phyloP scores from a whole-genome alignment of 768 basidiomycete species.

The Tricholoma bakamatsutake region DNA sequence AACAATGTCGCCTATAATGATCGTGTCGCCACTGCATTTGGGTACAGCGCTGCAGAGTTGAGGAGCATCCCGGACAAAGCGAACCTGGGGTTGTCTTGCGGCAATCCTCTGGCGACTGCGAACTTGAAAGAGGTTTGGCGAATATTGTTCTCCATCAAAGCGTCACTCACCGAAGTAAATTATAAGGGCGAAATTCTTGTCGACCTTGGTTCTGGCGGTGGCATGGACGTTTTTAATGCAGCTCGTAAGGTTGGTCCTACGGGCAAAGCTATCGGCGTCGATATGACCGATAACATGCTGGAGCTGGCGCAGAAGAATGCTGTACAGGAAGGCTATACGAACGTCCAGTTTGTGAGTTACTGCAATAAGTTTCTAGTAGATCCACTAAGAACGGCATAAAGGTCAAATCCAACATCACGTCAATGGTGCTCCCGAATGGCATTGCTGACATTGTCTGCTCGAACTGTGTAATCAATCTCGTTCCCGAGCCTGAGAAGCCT shows the following conservation, averaged over 20 bases:
- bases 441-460: constrained; percentile 52
- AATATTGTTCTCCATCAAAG: not conserved
- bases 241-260: constrained; percentile 41
- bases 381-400: not conserved
- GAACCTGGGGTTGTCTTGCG: constrained; percentile 48
- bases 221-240: constrained; percentile 50
- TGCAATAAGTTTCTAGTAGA: not conserved
- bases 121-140: constrained; percentile 36
- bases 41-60: constrained; percentile 41
- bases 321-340: not conserved
- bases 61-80: constrained; percentile 35
- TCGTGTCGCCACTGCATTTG: constrained; percentile 36
- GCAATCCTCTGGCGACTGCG: constrained; percentile 44
- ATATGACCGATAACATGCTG: not conserved
- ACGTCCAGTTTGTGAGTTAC: not conserved
- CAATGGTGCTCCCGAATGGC: constrained; percentile 31
- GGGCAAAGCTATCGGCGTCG: constrained; percentile 51
- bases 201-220: constrained; percentile 54
- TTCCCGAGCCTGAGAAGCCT: constrained; percentile 36
- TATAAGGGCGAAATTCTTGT: constrained; percentile 50
- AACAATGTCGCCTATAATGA: constrained; percentile 6
- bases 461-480: constrained; percentile 51
- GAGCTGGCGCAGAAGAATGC: not conserved
- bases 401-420: not conserved
- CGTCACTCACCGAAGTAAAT: not conserved